Base-by-base conservation (phyloP, 106 monocot species). In the Dioscorea zingiberensis region DNA sequence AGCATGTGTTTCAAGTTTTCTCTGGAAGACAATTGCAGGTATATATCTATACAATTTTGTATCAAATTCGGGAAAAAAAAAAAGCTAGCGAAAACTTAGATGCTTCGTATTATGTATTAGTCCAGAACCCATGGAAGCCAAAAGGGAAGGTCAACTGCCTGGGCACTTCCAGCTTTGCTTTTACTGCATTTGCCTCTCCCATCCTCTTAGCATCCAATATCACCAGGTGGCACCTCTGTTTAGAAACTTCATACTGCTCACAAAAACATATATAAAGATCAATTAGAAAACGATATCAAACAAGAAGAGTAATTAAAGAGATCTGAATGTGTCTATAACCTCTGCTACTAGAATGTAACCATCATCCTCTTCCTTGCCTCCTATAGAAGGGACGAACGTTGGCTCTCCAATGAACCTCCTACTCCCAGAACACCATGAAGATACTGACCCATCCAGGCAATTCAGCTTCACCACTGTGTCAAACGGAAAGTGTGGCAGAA, bases 81-180 rank as follows among this genome's bases (percentile, higher is more conserved):
- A n/a, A n/a, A n/a, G n/a, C n/a, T n/a, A n/a, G n/a, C n/a, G n/a
- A n/a, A n/a, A n/a, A n/a, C n/a, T n/a, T n/a, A n/a, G n/a, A n/a
- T n/a, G n/a, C n/a, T n/a, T n/a, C 11, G 8, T 28, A 5, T 46
- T 22, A 65, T 67, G 25, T 73, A 32, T 25, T 61, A 24, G 81
- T 73, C 94, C 94, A 90, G 54, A 87, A 94, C 13, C 94, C 94
- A 72, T 94, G 94, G 68, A 94, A 94, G 13, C 87, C 94, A 47
- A 90, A 59, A 67, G 94, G 87, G 57, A 94, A 94, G 23, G 56
- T 82, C 64, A 94, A 70, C 58, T 82, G 59, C 27, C 87, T 83
- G 1, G 94, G 94, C 58, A 95, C 83, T 58, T 91, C 87, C 24
- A 91, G 70, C 76, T 81, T 95, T 0, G 91, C 91, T 30, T 90